Conservation (phyloP, 345 rosid species). For the Salix viminalis region DNA sequence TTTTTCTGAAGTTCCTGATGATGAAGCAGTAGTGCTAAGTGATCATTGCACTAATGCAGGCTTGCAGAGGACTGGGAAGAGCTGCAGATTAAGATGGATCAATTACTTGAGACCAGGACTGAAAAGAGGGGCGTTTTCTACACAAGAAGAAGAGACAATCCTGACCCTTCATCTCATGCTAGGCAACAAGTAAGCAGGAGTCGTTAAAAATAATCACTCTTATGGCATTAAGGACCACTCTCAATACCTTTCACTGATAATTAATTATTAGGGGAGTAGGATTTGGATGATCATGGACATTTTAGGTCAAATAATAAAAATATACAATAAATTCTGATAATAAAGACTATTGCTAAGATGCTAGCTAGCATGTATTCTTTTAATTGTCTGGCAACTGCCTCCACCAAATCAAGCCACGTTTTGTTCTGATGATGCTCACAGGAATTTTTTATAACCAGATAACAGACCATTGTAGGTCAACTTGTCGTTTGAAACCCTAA, state of each 20-base stretch:
- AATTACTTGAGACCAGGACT: constrained; percentile 89
- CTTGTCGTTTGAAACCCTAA: not conserved
- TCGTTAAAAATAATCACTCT: not conserved
- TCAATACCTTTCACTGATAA: not conserved
- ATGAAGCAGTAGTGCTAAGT: too few relatives aligned
- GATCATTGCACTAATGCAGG: constrained; percentile 36
- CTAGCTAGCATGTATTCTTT: not conserved
- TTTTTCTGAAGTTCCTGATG: too few relatives aligned
- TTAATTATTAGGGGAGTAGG: not conserved
- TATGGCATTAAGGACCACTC: not conserved
- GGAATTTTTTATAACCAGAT: not conserved
- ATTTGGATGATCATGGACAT: not conserved
- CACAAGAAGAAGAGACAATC: constrained; percentile 66
- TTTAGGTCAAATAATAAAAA: not conserved
- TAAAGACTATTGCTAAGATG: not conserved
- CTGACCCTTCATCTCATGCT: constrained; percentile 58
- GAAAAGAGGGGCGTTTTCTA: constrained; percentile 57
- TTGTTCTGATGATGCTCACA: not conserved
- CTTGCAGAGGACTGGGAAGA: constrained; percentile 83
- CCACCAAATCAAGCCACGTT: not conserved
- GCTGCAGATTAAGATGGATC: constrained; percentile 94
- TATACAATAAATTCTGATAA: not conserved
- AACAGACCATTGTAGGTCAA: not conserved
- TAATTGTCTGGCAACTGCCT: not conserved
- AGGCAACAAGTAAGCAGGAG: constrained; percentile 75